phyloP scores from a whole-genome alignment of 2,329 filamentous ascomycete genomes.

The Pseudogymnoascus sp. region DNA sequence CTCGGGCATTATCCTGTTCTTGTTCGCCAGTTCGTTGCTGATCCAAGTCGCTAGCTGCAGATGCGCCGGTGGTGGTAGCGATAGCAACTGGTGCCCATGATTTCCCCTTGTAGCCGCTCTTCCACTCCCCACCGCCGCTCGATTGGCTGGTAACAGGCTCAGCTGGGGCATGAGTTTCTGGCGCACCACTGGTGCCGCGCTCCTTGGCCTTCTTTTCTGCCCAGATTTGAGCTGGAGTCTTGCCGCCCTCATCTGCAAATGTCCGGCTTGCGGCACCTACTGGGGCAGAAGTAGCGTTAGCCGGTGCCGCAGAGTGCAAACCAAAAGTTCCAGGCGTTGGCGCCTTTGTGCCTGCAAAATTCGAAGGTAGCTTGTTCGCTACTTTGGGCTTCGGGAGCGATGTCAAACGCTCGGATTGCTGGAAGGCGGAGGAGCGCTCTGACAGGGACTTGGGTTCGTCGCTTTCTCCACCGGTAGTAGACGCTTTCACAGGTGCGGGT shows the following conservation, averaged over 20 bases:
- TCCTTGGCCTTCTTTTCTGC: constrained; percentile 92
- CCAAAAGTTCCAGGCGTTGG: constrained; percentile 66
- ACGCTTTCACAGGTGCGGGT: constrained; percentile 36
- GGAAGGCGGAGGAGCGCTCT: constrained; percentile 71
- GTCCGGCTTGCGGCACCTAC: constrained; percentile 80
- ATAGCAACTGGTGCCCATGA: constrained; percentile 81
- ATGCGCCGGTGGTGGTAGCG: constrained; percentile 52
- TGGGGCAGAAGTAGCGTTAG: constrained; percentile 47
- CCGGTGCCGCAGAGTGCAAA: constrained; percentile 53
- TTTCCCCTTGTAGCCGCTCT: constrained; percentile 86
- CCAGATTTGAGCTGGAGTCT: constrained; percentile 95
- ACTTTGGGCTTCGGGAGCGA: constrained; percentile 91
- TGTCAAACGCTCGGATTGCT: constrained; percentile 71
- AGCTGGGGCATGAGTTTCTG: constrained; percentile 39
- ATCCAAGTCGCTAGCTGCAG: constrained; percentile 40
- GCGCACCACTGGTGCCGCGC: constrained; percentile 48
- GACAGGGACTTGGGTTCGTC: constrained; percentile 57
- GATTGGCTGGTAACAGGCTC: constrained; percentile 57
- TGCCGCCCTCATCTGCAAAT: constrained; percentile 89
- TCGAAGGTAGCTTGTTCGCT: constrained; percentile 72
- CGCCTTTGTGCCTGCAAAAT: constrained; percentile 83
- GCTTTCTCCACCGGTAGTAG: constrained; percentile 32
- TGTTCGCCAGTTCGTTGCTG: constrained; percentile 58
- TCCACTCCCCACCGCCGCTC: constrained; percentile 72
- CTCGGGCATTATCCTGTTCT: constrained; percentile 38